Base-by-base conservation (phyloP, 768 basidiomycete species). In the Leccinum boreale region DNA sequence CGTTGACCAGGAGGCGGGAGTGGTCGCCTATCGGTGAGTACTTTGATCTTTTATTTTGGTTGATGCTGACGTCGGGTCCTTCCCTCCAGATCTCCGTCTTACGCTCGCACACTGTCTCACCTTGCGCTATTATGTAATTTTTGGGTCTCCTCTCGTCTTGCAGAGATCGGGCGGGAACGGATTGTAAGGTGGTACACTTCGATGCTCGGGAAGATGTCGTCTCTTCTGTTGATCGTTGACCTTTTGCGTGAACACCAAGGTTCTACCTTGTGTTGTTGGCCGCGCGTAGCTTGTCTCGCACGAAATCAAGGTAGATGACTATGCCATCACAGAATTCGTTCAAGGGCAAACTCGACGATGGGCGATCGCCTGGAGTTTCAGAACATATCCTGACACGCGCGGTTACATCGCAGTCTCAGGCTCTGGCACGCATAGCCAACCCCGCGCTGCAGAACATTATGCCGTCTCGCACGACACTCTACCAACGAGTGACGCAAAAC, bases 161-260 rank as follows among this genome's bases (percentile, higher is more conserved):
- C 29, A 65, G 64, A 65, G 15, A 56, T 65, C 33, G 64, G 52
- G 21, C 52, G 52, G 36, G 28, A 28, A 28, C 0, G 9, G 28
- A 28, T 28, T 42, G 29, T 29, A 52, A 52, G 92, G 47, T 98
- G 95, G 95, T 98, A 86, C 66, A 94, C 95, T 0, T 92, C 92
- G 5, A 88, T 98, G 82, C 79, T 98, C 3, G 23, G 23, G 23
- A 23, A 23, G 23, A 77, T 88, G 70, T 82, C 89, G 0, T 92
- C 92, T 2, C 77, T 98, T 2, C 69, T 72, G 0, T 73, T 81
- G 4, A 71, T 98, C 23, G 23, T 23, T 23, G 23, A 23, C 23
- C 23, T 79, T 1, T 73, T 97, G 21, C 79, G 78, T 35, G 62
- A 70, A 14, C 53, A 77, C 9, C 68, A 58, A 19, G 76, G 8